These are phyloP conservation scores for Oemleria cerasiformis DNA, from an alignment of 306 rosid genomes.

Conservation along the genomic window DNA sequence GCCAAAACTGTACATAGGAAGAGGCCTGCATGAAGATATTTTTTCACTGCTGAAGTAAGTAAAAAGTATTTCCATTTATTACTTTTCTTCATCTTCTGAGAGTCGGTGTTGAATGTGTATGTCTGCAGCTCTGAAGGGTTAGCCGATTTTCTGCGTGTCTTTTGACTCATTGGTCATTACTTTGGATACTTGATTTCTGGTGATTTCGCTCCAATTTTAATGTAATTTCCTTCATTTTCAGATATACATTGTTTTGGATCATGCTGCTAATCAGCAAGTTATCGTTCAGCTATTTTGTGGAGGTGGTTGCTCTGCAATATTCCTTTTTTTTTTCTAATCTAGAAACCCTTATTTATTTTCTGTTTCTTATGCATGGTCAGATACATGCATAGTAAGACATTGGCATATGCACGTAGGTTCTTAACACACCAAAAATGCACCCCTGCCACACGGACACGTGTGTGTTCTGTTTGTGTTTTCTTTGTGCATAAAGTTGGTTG, in stretches of 20 bases:
- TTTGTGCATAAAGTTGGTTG: neutral
- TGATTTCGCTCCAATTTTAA: constrained; percentile 15
- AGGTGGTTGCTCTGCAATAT: constrained; percentile 49
- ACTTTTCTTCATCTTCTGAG: constrained; percentile 12
- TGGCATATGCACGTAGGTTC: neutral
- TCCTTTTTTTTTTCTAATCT: neutral
- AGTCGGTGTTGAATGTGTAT: neutral
- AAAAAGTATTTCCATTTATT: neutral
- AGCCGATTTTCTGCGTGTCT: constrained; percentile 3
- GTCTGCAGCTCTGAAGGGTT: neutral
- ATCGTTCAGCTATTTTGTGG: constrained; percentile 96
- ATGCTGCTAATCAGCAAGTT: constrained; percentile 89
- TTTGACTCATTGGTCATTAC: constrained; percentile 2
- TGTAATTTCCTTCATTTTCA: constrained; percentile 33
- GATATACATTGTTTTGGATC: constrained; percentile 93
- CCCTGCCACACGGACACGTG: neutral
- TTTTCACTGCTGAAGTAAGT: constrained; percentile 81
- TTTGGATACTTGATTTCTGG: constrained; percentile 12
- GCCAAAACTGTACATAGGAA: constrained; percentile 89
- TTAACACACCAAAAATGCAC: too few species aligned
- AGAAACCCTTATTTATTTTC: neutral
- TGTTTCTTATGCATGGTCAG: neutral
- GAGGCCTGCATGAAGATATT: constrained; percentile 89
- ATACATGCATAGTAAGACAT: neutral
- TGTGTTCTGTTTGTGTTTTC: neutral